Conservation (phyloP, 2,329 filamentous ascomycete genomes). For the Penicillium hesseltinei region DNA sequence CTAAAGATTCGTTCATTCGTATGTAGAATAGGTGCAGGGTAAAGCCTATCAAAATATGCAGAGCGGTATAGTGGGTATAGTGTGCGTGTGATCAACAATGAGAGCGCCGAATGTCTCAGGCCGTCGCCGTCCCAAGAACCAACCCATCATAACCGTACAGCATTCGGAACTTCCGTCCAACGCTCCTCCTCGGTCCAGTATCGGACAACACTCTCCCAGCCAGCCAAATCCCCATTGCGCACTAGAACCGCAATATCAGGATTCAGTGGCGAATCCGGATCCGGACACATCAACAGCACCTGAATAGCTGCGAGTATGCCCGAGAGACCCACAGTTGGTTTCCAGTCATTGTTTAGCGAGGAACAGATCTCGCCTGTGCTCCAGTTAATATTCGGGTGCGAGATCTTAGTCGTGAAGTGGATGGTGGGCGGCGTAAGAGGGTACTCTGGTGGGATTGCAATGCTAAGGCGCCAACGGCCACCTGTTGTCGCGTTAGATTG, state of each 20-base stretch:
- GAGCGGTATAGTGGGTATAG: too few relatives aligned
- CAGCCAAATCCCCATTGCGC: conserved; percentile 45
- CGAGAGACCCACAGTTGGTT: conserved; percentile 49
- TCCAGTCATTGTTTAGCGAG: too few relatives aligned
- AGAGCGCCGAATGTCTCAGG: too few relatives aligned
- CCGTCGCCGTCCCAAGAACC: too few relatives aligned
- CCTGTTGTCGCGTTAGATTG: conserved; percentile 37
- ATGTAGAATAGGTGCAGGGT: too few relatives aligned
- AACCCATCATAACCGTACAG: too few relatives aligned
- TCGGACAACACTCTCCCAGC: conserved; percentile 47
- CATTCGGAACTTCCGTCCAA: conserved; percentile 35
- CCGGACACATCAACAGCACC: conserved; percentile 46
- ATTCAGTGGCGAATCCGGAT: conserved; percentile 49
- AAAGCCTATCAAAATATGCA: too few relatives aligned
- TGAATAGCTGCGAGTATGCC: conserved; percentile 48
- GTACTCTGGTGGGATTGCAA: conserved; percentile 74
- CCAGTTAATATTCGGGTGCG: conserved; percentile 77
- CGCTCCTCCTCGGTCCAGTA: conserved; percentile 49
- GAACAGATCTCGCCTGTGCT: conserved; percentile 76
- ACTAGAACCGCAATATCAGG: conserved; percentile 49
- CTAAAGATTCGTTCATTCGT: too few relatives aligned
- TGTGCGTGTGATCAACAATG: too few relatives aligned
- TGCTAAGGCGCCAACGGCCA: conserved; percentile 80
- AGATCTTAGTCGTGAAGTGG: conserved; percentile 76
- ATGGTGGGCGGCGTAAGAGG: conserved; percentile 75